phyloP scores from a whole-genome alignment of 2,329 filamentous ascomycete genomes.

The Chalara sp. region DNA sequence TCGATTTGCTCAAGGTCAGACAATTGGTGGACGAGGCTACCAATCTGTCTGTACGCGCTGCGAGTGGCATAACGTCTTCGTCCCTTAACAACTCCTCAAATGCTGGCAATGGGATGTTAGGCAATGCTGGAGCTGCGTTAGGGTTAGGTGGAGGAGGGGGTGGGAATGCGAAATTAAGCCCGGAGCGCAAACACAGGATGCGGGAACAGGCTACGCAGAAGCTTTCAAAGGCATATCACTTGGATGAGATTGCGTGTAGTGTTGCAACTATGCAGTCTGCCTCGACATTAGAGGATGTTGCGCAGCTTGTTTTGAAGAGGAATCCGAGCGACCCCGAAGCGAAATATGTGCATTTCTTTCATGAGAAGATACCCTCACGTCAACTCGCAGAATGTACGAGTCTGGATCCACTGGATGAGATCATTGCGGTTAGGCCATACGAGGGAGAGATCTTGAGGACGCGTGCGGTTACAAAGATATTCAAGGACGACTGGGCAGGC shows the following conservation, averaged over 20 bases:
- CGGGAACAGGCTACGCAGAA: slow-evolving; percentile 74
- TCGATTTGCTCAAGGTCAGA: slow-evolving; percentile 77
- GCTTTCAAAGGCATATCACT: slow-evolving; percentile 67
- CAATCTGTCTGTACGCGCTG: slow-evolving; percentile 68
- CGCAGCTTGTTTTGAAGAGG: slow-evolving; percentile 63
- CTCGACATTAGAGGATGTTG: slow-evolving; percentile 71
- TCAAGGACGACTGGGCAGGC: slow-evolving; percentile 67
- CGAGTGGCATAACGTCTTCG: slow-evolving; percentile 63
- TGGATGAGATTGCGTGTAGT: slow-evolving; percentile 79
- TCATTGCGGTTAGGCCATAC: slow-evolving; percentile 56
- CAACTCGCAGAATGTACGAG: slow-evolving; percentile 68
- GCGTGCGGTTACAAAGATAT: slow-evolving; percentile 65
- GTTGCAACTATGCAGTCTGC: slow-evolving; percentile 79
- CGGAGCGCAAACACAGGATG: slow-evolving; percentile 72
- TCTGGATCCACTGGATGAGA: slow-evolving; percentile 57
- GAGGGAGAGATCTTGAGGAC: slow-evolving; percentile 66
- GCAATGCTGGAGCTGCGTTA: slow-evolving; percentile 41
- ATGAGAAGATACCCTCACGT: slow-evolving; percentile 77
- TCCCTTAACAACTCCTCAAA: slow-evolving; percentile 49
- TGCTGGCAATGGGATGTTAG: slow-evolving; percentile 42
- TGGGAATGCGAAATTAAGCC: slow-evolving; percentile 61
- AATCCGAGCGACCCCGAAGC: slow-evolving; percentile 64
- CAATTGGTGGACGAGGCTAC: slow-evolving; percentile 75
- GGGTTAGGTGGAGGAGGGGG: slow-evolving; percentile 52
- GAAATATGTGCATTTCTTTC: slow-evolving; percentile 87